Conservation (phyloP, 306 rosid genomes). For the Hippophae gyantsensis region DNA sequence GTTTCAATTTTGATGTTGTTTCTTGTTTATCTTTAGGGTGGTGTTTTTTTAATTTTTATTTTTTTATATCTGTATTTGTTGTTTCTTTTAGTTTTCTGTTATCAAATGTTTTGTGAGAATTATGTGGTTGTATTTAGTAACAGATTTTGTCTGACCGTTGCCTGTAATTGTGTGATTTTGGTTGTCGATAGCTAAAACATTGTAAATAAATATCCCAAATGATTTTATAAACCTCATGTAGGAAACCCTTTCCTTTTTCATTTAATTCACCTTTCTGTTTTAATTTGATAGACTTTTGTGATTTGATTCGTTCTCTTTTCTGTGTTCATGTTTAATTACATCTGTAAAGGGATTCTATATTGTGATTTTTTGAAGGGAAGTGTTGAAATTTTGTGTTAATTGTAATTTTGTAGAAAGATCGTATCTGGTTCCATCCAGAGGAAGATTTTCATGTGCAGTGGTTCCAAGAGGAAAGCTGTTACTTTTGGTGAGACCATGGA, state of each 20-base stretch:
- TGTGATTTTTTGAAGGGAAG: slow-evolving; percentile 1
- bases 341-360: background rate
- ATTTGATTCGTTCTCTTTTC: slow-evolving; percentile 1
- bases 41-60: background rate
- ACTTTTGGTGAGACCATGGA: slow-evolving; percentile 41
- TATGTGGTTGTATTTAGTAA: too few relatives aligned
- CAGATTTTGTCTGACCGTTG: too few relatives aligned
- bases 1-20: background rate
- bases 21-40: background rate
- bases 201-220: slow-evolving; percentile 10
- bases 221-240: background rate
- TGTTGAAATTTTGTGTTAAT: slow-evolving; percentile 2
- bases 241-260: background rate
- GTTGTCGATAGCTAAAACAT: background rate
- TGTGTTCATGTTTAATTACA: background rate
- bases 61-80: background rate
- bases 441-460: slow-evolving; percentile 52
- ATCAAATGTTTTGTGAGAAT: too few relatives aligned
- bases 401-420: slow-evolving; percentile 10
- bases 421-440: slow-evolving; percentile 10
- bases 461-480: slow-evolving; percentile 46
- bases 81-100: too few relatives aligned
- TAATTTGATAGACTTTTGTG: background rate
- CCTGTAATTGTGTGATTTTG: background rate
- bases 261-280: background rate